Evolutionary conservation across 345 rosid species (phyloP).

Genomic region (Triadica sebifera): DNA sequence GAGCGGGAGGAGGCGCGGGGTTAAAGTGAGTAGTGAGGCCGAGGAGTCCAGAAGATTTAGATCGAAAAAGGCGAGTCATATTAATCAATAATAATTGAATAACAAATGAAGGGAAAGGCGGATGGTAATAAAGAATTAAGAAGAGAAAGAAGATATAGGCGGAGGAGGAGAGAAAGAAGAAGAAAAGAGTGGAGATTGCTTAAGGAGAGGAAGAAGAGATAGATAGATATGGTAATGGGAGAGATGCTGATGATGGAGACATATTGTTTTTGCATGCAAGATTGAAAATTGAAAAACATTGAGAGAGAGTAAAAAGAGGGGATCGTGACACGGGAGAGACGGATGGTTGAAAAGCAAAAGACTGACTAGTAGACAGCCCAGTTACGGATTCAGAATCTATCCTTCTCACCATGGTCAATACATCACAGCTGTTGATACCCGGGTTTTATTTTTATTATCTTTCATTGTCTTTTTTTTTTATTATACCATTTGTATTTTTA

Average conservation of each 20-base stretch:
- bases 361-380: not conserved
- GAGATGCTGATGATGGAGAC: conserved; percentile 21
- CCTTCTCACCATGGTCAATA: too few relatives aligned
- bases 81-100: not conserved
- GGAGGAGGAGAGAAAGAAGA: not conserved
- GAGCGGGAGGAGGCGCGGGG: conserved; percentile 26
- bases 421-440: too few relatives aligned
- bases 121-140: not conserved
- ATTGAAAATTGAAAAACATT: too few relatives aligned
- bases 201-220: conserved; percentile 17
- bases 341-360: conserved; percentile 8
- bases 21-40: conserved; percentile 35
- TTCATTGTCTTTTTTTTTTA: not conserved
- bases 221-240: conserved; percentile 18
- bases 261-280: not conserved
- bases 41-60: conserved; percentile 67
- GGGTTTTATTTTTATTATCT: too few relatives aligned
- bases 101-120: not conserved
- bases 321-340: not conserved
- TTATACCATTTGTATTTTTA: too few relatives aligned
- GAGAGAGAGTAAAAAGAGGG: not conserved
- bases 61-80: conserved; percentile 74
- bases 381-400: too few relatives aligned
- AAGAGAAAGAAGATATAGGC: not conserved
- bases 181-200: conserved; percentile 21